These are phyloP conservation scores for Pittosporum tobira DNA, from an alignment of 129 eudicot genomes.

Conservation along the genomic window DNA sequence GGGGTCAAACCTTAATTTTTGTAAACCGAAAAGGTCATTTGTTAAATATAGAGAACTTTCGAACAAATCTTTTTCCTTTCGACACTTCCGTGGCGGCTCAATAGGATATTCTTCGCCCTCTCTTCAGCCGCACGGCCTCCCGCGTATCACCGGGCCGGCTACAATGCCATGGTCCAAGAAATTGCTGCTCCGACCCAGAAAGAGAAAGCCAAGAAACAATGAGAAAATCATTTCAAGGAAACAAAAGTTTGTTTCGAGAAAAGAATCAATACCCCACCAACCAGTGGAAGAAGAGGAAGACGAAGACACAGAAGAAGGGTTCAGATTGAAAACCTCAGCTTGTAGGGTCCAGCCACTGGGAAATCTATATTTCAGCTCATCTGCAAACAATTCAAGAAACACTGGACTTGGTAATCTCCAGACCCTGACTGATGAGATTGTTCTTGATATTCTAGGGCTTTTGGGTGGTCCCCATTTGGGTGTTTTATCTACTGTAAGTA, in stretches of 20 bases:
- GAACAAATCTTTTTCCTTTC: background rate
- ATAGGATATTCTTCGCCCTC: background rate
- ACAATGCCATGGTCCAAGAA: slow-evolving; percentile 26
- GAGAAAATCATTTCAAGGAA: background rate
- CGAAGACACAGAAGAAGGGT: slow-evolving; percentile 33
- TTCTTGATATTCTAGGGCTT: slow-evolving; percentile 81
- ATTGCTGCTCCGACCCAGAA: slow-evolving; percentile 19
- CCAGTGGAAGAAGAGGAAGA: background rate
- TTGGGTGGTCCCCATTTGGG: slow-evolving; percentile 66
- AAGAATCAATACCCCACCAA: background rate
- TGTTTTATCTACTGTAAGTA: slow-evolving; percentile 66
- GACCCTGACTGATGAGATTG: slow-evolving; percentile 76
- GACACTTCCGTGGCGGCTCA: slow-evolving; percentile 9
- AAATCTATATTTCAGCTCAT: slow-evolving; percentile 52
- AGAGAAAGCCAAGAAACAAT: slow-evolving; percentile 8
- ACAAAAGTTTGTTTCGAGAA: background rate
- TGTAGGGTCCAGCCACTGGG: slow-evolving; percentile 89
- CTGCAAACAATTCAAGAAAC: slow-evolving; percentile 67
- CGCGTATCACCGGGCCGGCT: background rate
- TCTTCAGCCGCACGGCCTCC: background rate
- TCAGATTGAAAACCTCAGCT: slow-evolving; percentile 58
- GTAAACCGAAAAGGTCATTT: too few relatives aligned
- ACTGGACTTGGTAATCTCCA: slow-evolving; percentile 82
- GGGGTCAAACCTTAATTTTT: too few relatives aligned
- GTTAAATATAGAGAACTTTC: background rate